Percentiles rank a stretch among this genome's conserved stretches.
Conservation (phyloP, 192 early-diverging fungal species). For the Coemansia sp. region DNA sequence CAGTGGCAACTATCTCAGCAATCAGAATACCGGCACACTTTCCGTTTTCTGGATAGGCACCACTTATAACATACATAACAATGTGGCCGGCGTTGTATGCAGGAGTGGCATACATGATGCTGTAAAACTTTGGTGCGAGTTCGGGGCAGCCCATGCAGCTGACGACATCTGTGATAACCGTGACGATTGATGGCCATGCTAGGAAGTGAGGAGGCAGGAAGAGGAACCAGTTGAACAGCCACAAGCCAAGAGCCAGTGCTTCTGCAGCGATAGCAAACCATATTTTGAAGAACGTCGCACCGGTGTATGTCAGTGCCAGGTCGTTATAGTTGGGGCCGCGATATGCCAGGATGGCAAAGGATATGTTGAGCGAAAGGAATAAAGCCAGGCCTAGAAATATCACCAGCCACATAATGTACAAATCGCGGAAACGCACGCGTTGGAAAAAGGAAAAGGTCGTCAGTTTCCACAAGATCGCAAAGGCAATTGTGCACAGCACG, state of each 20-base stretch:
- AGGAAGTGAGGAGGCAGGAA: conserved; percentile 30
- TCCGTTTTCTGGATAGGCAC: conserved; percentile 37
- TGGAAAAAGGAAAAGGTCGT: conserved; percentile 36
- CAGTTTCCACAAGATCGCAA: conserved; percentile 49
- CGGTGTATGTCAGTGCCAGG: conserved; percentile 30
- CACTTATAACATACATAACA: conserved; percentile 45
- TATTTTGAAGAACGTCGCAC: conserved; percentile 43
- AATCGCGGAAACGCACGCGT: conserved; percentile 33
- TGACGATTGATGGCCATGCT: conserved; percentile 38
- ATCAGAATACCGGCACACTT: conserved; percentile 41
- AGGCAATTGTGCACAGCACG: conserved; percentile 23
- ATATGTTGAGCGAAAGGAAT: conserved; percentile 28
- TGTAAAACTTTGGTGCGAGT: conserved; percentile 55
- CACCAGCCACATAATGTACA: conserved; percentile 37
- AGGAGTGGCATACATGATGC: conserved; percentile 55
- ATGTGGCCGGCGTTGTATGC: conserved; percentile 55
- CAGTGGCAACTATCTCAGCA: conserved; percentile 49
- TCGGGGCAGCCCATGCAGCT: conserved; percentile 53
- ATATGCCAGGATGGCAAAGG: conserved; percentile 41
- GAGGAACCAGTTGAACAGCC: conserved; percentile 47
- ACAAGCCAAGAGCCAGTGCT: conserved; percentile 17
- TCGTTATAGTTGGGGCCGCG: conserved; percentile 36
- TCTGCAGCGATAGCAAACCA: conserved; percentile 42
- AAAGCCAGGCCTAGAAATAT: conserved; percentile 34
- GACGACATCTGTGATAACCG: conserved; percentile 49